Evolutionary conservation across 495 filamentous ascomycete genomes (phyloP).

Genomic region (Neurospora sp.): DNA sequence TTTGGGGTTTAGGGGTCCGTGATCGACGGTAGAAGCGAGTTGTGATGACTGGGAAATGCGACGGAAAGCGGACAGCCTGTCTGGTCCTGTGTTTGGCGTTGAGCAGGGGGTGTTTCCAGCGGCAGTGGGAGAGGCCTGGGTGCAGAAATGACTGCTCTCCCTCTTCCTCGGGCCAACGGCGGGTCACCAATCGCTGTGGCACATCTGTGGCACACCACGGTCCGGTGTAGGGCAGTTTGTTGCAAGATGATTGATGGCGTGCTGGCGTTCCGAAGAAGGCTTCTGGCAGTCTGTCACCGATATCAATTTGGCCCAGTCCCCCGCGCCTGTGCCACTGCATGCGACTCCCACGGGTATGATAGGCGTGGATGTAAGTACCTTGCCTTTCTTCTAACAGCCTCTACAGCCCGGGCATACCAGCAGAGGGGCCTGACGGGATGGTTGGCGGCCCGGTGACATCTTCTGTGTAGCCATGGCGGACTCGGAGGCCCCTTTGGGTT

Average conservation of each 20-base stretch:
- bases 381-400: not conserved
- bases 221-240: slow-evolving; percentile 9
- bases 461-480: not conserved
- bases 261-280: slow-evolving; percentile 19
- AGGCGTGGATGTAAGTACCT: not conserved
- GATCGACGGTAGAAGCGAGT: slow-evolving; percentile 19
- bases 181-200: slow-evolving; percentile 11
- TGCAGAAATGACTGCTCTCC: slow-evolving; percentile 4
- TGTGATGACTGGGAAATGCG: slow-evolving; percentile 14
- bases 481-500: not conserved
- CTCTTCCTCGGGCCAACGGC: slow-evolving; percentile 14
- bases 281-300: slow-evolving; percentile 5
- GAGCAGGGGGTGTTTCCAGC: slow-evolving; percentile 15
- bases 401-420: not conserved
- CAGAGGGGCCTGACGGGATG: not conserved
- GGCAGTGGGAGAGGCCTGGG: slow-evolving; percentile 10
- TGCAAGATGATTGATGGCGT: slow-evolving; percentile 18
- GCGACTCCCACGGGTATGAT: not conserved
- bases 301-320: slow-evolving; percentile 6
- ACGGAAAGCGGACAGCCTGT: slow-evolving; percentile 22
- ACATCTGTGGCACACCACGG: slow-evolving; percentile 15
- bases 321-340: slow-evolving; percentile 3
- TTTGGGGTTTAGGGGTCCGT: slow-evolving; percentile 18
- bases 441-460: not conserved
- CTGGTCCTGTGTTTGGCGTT: slow-evolving; percentile 21